These are phyloP conservation scores for Trichoderma sp. DNA, from an alignment of 2,329 filamentous ascomycete genomes.

Conservation along the genomic window DNA sequence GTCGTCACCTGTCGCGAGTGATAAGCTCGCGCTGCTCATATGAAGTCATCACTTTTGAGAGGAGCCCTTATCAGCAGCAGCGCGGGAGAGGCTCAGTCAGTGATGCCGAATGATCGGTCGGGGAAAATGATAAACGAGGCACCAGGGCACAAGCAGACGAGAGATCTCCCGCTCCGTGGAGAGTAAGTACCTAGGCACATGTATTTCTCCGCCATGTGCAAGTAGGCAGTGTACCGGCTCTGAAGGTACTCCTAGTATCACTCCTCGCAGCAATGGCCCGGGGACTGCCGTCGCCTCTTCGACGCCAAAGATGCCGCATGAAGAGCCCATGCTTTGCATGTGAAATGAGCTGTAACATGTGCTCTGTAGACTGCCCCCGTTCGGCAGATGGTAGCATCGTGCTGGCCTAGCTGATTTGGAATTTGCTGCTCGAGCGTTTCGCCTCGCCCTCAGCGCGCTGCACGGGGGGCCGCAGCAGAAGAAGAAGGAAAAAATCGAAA, in stretches of 20 bases:
- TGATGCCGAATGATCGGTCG: slow-evolving; percentile 1
- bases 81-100: not conserved
- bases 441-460: not conserved
- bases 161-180: not conserved
- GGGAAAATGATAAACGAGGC: slow-evolving; percentile 7
- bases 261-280: not conserved
- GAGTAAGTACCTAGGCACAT: slow-evolving; percentile 12
- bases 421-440: slow-evolving; percentile 5
- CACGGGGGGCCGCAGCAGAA: not conserved
- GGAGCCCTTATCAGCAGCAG: slow-evolving; percentile 14
- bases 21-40: slow-evolving; percentile 7
- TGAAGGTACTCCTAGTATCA: not conserved
- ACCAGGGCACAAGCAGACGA: not conserved
- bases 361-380: not conserved
- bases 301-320: slow-evolving; percentile 2
- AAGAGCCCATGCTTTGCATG: slow-evolving; percentile 20
- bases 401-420: slow-evolving; percentile 21
- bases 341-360: not conserved
- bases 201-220: slow-evolving; percentile 27
- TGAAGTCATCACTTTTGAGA: slow-evolving; percentile 7
- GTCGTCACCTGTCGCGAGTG: not conserved
- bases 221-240: slow-evolving; percentile 3
- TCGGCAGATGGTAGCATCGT: slow-evolving; percentile 7
- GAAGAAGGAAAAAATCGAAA: slow-evolving; percentile 3
- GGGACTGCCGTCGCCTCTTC: slow-evolving; percentile 9